phyloP scores from a whole-genome alignment of 2,329 filamentous ascomycete species.

The Phaeosphaeriaceae sp. region DNA sequence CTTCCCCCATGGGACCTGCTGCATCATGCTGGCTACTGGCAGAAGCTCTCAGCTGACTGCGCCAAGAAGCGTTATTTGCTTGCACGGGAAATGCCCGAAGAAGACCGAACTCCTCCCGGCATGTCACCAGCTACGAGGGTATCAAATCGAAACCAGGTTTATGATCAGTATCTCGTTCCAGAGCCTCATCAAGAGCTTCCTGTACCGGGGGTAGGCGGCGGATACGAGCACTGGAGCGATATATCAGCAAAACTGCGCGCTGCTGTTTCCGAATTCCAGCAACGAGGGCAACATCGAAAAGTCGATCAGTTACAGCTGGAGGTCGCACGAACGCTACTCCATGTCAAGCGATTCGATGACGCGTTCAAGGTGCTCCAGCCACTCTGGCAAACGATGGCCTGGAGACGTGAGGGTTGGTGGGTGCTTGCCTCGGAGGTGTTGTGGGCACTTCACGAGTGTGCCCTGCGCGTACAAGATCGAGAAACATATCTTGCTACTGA shows the following conservation, averaged over 20 bases:
- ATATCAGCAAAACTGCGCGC: constrained; percentile 58
- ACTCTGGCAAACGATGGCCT: constrained; percentile 64
- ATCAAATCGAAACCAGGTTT: constrained; percentile 59
- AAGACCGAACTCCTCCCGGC: constrained; percentile 63
- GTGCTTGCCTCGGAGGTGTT: constrained; percentile 61
- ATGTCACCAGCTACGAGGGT: constrained; percentile 64
- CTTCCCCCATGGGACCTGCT: constrained; percentile 65
- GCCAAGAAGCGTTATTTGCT: constrained; percentile 58
- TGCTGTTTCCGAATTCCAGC: constrained; percentile 59
- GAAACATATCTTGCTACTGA: constrained; percentile 60
- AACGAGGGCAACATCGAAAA: constrained; percentile 60
- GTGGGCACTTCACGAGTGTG: constrained; percentile 62
- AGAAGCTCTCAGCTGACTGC: constrained; percentile 61
- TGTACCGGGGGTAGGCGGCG: constrained; percentile 47
- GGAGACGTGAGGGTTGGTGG: constrained; percentile 68
- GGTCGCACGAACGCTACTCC: constrained; percentile 62
- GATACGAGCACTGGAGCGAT: constrained; percentile 60
- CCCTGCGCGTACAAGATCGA: constrained; percentile 52
- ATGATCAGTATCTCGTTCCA: constrained; percentile 67
- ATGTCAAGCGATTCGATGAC: constrained; percentile 57
- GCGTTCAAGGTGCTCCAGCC: constrained; percentile 60
- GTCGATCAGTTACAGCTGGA: constrained; percentile 63
- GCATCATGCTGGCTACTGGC: constrained; percentile 70
- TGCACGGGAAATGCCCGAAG: constrained; percentile 64
- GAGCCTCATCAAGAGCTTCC: constrained; percentile 64